Evolutionary conservation across 768 basidiomycete genomes (phyloP).

Genomic region (Rhizopogon vesiculosus): DNA sequence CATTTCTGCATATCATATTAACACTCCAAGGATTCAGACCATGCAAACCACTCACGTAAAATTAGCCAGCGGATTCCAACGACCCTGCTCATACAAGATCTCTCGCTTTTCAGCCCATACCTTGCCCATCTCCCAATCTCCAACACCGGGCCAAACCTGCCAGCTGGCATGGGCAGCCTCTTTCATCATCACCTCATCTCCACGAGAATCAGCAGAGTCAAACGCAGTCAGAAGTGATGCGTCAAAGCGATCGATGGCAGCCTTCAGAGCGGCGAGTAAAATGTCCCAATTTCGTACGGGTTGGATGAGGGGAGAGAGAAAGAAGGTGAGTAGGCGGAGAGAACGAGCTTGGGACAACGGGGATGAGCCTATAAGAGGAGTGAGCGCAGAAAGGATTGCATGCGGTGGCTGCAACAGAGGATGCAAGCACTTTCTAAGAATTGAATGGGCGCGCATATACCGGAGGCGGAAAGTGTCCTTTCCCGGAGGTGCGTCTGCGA

Average conservation of each 20-base stretch:
- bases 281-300: slow-evolving; percentile 67
- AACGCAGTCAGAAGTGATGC: slow-evolving; percentile 82
- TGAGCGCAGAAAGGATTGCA: slow-evolving; percentile 49
- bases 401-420: slow-evolving; percentile 62
- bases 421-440: slow-evolving; percentile 57
- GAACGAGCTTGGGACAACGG: slow-evolving; percentile 58
- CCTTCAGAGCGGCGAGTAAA: slow-evolving; percentile 59
- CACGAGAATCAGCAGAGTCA: slow-evolving; percentile 74
- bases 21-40: neutral
- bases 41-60: slow-evolving; percentile 49
- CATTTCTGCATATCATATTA: slow-evolving; percentile 30
- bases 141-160: slow-evolving; percentile 55
- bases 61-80: slow-evolving; percentile 81
- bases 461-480: slow-evolving; percentile 41
- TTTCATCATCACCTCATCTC: slow-evolving; percentile 73
- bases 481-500: slow-evolving; percentile 13
- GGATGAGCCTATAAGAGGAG: slow-evolving; percentile 21
- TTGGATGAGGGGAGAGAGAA: slow-evolving; percentile 66
- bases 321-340: slow-evolving; percentile 68
- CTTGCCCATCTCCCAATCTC: slow-evolving; percentile 89
- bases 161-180: slow-evolving; percentile 82
- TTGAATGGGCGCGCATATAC: slow-evolving; percentile 61
- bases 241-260: slow-evolving; percentile 87
- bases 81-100: slow-evolving; percentile 82
- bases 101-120: slow-evolving; percentile 96